phyloP scores from a whole-genome alignment of 208 protist species.

The Acanthamoeba rhysodes region DNA sequence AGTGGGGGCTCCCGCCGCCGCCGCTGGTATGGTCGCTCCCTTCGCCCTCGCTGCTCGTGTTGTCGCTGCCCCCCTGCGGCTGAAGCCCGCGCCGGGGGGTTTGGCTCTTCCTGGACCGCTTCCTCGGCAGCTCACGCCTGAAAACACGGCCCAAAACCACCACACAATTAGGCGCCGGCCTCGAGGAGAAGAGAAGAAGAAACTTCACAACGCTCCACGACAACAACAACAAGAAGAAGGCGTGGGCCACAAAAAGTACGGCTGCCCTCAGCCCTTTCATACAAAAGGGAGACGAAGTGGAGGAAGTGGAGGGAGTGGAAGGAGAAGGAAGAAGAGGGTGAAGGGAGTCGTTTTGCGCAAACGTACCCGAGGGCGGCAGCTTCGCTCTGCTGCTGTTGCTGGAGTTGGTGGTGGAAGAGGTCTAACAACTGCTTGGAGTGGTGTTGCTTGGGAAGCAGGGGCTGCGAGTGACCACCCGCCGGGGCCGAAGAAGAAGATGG shows the following conservation, averaged over 20 bases:
- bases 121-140: conserved; percentile 8
- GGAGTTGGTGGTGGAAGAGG: conserved; percentile 48
- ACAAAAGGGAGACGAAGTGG: background rate
- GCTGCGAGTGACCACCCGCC: background rate
- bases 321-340: background rate
- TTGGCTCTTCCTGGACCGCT: conserved; percentile 31
- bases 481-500: background rate
- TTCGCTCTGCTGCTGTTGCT: background rate
- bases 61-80: background rate
- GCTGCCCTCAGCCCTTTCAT: background rate
- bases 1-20: background rate
- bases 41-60: conserved; percentile 61
- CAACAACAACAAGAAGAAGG: too few relatives aligned
- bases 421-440: conserved; percentile 59
- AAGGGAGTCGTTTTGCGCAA: background rate
- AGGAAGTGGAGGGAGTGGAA: background rate
- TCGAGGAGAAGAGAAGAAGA: too few relatives aligned
- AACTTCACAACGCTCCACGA: too few relatives aligned
- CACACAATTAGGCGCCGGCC: too few relatives aligned
- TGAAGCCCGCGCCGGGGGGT: conserved; percentile 46
- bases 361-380: conserved; percentile 20
- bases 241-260: too few relatives aligned
- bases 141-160: background rate
- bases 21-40: conserved; percentile 31
- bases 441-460: conserved; percentile 32